Evolutionary conservation across 2,329 filamentous ascomycete genomes (phyloP).

Genomic region (Colletotrichum aenigma): DNA sequence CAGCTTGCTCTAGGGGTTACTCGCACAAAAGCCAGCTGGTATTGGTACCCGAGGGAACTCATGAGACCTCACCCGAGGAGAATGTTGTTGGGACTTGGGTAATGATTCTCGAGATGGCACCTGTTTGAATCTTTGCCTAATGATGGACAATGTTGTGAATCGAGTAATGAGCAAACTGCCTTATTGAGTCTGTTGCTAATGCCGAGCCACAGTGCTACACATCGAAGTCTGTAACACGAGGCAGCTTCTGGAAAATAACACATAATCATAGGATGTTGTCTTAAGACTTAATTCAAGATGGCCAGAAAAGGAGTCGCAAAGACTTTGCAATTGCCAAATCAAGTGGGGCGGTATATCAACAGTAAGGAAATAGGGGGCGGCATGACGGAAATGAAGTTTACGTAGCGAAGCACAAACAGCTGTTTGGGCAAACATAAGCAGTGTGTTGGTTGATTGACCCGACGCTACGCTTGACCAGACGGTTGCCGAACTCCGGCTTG

Average conservation of each 20-base stretch:
- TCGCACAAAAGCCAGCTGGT: accelerated
- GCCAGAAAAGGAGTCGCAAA: background rate
- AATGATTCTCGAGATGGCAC: background rate
- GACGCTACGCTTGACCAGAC: background rate
- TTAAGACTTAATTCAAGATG: background rate
- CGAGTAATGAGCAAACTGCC: background rate
- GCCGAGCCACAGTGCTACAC: background rate
- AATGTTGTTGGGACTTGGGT: background rate
- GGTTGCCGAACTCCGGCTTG: background rate
- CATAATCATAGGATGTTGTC: background rate
- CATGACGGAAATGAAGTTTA: background rate
- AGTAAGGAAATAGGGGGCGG: background rate
- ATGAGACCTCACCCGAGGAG: background rate
- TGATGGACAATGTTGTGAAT: background rate
- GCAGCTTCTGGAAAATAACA: accelerated
- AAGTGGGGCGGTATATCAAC: background rate
- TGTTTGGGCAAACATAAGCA: background rate
- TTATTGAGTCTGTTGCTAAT: background rate
- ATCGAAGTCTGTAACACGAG: background rate
- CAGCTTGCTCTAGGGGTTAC: accelerated
- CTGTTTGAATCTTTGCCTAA: background rate
- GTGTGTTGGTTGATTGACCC: background rate
- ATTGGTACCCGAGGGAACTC: accelerated
- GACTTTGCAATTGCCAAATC: background rate
- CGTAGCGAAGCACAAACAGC: background rate